Percentiles rank a stretch among this genome's conserved stretches.
phyloP scores from a whole-genome alignment of 1,284 basidiomycete species.

The Puccinia hordei region DNA sequence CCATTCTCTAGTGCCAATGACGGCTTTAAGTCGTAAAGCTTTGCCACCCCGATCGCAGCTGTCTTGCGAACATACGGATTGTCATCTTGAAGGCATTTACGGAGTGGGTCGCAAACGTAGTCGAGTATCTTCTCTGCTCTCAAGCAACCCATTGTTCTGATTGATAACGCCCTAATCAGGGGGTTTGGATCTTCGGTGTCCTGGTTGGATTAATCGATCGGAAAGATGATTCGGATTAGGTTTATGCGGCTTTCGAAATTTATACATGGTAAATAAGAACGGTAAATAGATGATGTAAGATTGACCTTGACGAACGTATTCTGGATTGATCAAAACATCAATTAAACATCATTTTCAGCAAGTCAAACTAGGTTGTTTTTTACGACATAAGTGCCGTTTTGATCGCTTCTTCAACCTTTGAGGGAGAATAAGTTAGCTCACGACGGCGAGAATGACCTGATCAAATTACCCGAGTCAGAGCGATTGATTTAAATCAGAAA shows the following conservation, averaged over 20 bases:
- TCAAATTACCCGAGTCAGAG: background rate
- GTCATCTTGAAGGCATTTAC: slow-evolving; percentile 83
- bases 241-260: background rate
- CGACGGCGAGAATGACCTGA: slow-evolving; percentile 49
- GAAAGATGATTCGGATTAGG: background rate
- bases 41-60: slow-evolving; percentile 86
- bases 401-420: slow-evolving; percentile 17
- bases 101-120: slow-evolving; percentile 77
- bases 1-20: slow-evolving; percentile 78
- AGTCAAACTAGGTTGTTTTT: background rate
- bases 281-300: slow-evolving; percentile 5
- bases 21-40: slow-evolving; percentile 81
- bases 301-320: slow-evolving; percentile 86
- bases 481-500: slow-evolving; percentile 56
- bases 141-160: slow-evolving; percentile 95
- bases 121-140: slow-evolving; percentile 78
- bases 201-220: slow-evolving; percentile 61
- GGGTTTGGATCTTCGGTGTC: slow-evolving; percentile 90
- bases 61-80: slow-evolving; percentile 95
- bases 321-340: slow-evolving; percentile 17
- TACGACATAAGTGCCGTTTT: slow-evolving; percentile 57
- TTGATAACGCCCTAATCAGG: slow-evolving; percentile 84
- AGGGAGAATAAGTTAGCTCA: slow-evolving; percentile 32
- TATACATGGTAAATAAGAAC: background rate
- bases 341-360: slow-evolving; percentile 2